Evolutionary conservation across 257 asterid genomes (phyloP), one percentile per base, ranked within the genome.

Genomic region (Solanum habrochaites): DNA sequence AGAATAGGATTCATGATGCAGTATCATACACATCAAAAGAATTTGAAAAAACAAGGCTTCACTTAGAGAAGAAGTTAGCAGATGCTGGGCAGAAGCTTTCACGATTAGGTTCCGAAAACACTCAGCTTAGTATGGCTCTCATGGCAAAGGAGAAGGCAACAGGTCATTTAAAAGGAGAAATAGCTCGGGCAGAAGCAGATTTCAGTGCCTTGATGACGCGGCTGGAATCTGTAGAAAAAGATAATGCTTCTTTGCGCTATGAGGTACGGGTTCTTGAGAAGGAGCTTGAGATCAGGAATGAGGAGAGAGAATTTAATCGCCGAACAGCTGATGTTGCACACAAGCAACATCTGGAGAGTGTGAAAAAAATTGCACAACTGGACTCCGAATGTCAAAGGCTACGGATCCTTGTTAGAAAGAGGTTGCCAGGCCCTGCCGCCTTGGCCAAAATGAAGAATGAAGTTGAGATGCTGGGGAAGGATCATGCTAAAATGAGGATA

Each of bases 301-400:
- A 95, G 90, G 99, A 96, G 92, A 92, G 96, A 85, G 98, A 96
- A 88, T 91, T 91, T 87, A 92, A 89, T 85, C 91, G 91, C 39
- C 94, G 98, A 86, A 88, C 93, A 64, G 92, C 96, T 87, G 98
- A 93, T 29, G 90, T 87, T 83, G 90, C 93, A 58, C 94, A 92
- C 42, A 94, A 87, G 87, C 91, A 95, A 87, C 93, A 94, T 77
- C 90, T 88, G 87, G 98, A 93, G 88, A 93, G 93, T 82, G 92
- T 86, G 0, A 93, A 92, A 87, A 96, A 86, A 82, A 90, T 93
- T 52, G 93, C 94, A 2, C 93, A 92, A 73, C 69, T 96, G 90
- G 98, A 94, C 83, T 90, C 93, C 11, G 99, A 96, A 88, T 96
- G 98, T 89, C 98, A 93, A 52, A 92, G 93, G 90, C 90, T 96